Conservation (phyloP, 2,329 filamentous ascomycete species). For the Oidium heveae region DNA sequence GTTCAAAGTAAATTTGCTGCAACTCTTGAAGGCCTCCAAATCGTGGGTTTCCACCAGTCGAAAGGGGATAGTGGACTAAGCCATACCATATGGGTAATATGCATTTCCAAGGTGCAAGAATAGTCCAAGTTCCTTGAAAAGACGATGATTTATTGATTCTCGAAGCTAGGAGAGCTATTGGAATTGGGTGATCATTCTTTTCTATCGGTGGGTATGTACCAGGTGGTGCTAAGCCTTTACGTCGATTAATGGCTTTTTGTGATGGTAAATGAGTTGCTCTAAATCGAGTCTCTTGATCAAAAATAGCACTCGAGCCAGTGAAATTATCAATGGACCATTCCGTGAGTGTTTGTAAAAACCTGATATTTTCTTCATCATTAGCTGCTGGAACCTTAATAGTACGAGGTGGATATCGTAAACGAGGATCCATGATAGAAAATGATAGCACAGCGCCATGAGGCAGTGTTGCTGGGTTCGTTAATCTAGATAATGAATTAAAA, state of each 20-base stretch:
- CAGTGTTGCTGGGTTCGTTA: constrained; percentile 44
- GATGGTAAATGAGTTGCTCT: constrained; percentile 40
- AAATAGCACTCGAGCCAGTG: constrained; percentile 28
- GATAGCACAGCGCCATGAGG: constrained; percentile 44
- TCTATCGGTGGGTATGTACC: constrained; percentile 34
- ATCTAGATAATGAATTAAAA: constrained; percentile 26
- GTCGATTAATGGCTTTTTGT: constrained; percentile 59
- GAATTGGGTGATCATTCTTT: constrained; percentile 47
- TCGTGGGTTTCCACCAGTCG: constrained; percentile 52
- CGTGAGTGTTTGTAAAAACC: constrained; percentile 34
- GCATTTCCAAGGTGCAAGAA: constrained; percentile 78
- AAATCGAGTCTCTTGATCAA: constrained; percentile 40
- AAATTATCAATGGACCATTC: constrained; percentile 38
- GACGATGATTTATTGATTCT: constrained; percentile 22
- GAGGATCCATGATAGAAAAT: constrained; percentile 56
- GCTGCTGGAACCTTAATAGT: constrained; percentile 19
- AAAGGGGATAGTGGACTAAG: constrained; percentile 58
- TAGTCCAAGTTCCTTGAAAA: constrained; percentile 48
- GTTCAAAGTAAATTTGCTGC: constrained; percentile 61
- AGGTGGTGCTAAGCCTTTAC: constrained; percentile 36
- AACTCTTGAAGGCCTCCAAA: constrained; percentile 65
- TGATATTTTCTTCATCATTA: constrained; percentile 15
- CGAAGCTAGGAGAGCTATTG: constrained; percentile 43
- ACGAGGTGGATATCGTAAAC: constrained; percentile 50
- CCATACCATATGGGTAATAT: constrained; percentile 68